phyloP scores from a whole-genome alignment of 1,139 yeast genomes.

The Diutina ranongensis region DNA sequence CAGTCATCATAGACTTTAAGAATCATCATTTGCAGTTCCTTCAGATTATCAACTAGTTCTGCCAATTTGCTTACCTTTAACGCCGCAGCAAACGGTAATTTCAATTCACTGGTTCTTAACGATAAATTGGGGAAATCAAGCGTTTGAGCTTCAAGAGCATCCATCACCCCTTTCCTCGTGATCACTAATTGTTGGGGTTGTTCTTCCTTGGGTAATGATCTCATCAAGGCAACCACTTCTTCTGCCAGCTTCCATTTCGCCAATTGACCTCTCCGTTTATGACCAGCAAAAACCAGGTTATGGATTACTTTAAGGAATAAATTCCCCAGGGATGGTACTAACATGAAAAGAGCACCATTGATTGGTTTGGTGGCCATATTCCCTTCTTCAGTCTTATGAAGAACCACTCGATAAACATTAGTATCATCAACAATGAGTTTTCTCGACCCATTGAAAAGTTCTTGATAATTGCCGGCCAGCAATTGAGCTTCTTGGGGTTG shows the following conservation, averaged over 20 bases:
- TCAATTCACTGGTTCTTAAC: conserved; percentile 80
- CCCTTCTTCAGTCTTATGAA: conserved; percentile 89
- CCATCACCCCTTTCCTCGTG: conserved; percentile 82
- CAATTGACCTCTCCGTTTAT: conserved; percentile 82
- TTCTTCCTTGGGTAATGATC: conserved; percentile 86
- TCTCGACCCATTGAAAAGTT: conserved; percentile 71
- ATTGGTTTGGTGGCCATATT: conserved; percentile 86
- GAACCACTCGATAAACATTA: conserved; percentile 88
- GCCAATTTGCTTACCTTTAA: conserved; percentile 72
- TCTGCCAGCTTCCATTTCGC: conserved; percentile 99
- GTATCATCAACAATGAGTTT: conserved; percentile 86
- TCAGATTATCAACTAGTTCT: conserved; percentile 73
- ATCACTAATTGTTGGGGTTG: conserved; percentile 90
- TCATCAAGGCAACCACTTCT: conserved; percentile 83
- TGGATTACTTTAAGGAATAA: conserved; percentile 81
- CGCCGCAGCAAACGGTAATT: conserved; percentile 82
- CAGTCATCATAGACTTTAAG: conserved; percentile 93
- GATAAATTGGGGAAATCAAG: conserved; percentile 90
- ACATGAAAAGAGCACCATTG: conserved; percentile 84
- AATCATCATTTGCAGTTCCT: conserved; percentile 86
- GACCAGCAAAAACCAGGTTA: conserved; percentile 96
- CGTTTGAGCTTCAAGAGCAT: conserved; percentile 95
- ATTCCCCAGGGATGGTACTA: conserved; percentile 87
- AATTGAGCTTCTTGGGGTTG: conserved; percentile 89
- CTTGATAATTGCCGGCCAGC: conserved; percentile 84